Evolutionary conservation across 2,329 filamentous ascomycete genomes (phyloP).

Genomic region (Diaporthe humulicola): DNA sequence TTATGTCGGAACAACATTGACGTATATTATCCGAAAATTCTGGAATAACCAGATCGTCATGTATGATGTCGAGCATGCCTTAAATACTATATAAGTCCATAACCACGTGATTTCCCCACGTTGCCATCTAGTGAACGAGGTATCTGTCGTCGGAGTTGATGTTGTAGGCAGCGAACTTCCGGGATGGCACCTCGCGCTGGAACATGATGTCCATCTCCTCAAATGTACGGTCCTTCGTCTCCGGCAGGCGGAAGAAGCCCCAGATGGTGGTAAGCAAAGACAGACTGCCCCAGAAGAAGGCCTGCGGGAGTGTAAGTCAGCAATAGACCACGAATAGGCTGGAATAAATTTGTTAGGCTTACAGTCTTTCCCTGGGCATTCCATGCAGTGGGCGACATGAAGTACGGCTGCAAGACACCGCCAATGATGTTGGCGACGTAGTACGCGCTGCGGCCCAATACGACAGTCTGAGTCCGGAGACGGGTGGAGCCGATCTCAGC

Average conservation of each 20-base stretch:
- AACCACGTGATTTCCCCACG: background rate
- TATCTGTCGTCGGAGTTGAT: conserved; percentile 41
- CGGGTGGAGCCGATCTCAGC: conserved; percentile 60
- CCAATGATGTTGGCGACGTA: conserved; percentile 58
- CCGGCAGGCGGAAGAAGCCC: conserved; percentile 59
- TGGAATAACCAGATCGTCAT: background rate
- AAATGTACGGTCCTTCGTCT: conserved; percentile 60
- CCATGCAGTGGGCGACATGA: conserved; percentile 55
- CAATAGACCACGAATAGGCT: accelerated
- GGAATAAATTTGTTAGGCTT: conserved; percentile 24
- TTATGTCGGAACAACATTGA: background rate
- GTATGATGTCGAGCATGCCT: background rate
- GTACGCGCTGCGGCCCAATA: conserved; percentile 57
- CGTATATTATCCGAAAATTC: background rate
- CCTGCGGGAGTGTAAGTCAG: conserved; percentile 42
- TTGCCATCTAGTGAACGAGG: conserved; percentile 19
- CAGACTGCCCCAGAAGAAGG: conserved; percentile 58
- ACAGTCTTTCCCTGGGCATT: conserved; percentile 56
- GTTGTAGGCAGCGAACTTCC: conserved; percentile 49
- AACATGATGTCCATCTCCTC: conserved; percentile 60
- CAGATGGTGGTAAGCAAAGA: conserved; percentile 54
- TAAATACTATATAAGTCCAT: background rate
- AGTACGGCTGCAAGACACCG: conserved; percentile 54
- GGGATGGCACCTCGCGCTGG: conserved; percentile 48
- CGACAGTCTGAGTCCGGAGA: conserved; percentile 60